A percentile compares a stretch with the other conserved stretches of the same genome.
These are phyloP conservation scores for Heterococcus sp. DNA, from an alignment of 108 stramenopile species.

Conservation along the genomic window DNA sequence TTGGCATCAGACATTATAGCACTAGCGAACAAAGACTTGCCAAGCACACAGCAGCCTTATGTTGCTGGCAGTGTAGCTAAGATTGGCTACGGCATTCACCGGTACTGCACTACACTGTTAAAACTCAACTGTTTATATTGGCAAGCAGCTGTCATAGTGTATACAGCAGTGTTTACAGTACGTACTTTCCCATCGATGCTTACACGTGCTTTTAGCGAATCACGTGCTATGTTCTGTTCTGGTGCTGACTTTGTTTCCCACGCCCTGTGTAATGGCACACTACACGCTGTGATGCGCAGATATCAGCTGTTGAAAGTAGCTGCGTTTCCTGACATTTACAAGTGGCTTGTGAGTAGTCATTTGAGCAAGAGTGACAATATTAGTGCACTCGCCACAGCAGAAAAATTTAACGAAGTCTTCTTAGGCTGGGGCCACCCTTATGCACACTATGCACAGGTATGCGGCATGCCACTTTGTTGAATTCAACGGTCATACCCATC, in stretches of 20 bases:
- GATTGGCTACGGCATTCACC: not conserved
- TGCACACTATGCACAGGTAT: constrained; percentile 15
- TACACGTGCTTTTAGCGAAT: too few relatives aligned
- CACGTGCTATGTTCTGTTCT: too few relatives aligned
- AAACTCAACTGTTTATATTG: too few relatives aligned
- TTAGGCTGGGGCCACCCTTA: constrained; percentile 33
- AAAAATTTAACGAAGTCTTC: constrained; percentile 20
- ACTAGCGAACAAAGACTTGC: not conserved
- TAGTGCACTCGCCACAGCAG: constrained; percentile 14
- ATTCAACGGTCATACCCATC: too few relatives aligned
- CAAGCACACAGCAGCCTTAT: not conserved
- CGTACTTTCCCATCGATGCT: too few relatives aligned
- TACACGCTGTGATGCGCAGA: too few relatives aligned
- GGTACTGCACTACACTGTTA: too few relatives aligned
- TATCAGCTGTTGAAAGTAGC: constrained; percentile 14
- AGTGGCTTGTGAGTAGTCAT: constrained; percentile 23
- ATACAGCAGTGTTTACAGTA: too few relatives aligned
- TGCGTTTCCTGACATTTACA: constrained; percentile 24
- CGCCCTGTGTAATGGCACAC: too few relatives aligned
- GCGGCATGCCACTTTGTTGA: too few relatives aligned
- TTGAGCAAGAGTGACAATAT: constrained; percentile 12
- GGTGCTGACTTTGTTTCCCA: too few relatives aligned
- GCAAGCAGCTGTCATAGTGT: too few relatives aligned
- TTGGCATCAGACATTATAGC: not conserved
- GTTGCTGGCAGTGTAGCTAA: not conserved